phyloP scores from a whole-genome alignment of 2,329 filamentous ascomycete genomes.

The Pseudophaeomoniella oleicola region DNA sequence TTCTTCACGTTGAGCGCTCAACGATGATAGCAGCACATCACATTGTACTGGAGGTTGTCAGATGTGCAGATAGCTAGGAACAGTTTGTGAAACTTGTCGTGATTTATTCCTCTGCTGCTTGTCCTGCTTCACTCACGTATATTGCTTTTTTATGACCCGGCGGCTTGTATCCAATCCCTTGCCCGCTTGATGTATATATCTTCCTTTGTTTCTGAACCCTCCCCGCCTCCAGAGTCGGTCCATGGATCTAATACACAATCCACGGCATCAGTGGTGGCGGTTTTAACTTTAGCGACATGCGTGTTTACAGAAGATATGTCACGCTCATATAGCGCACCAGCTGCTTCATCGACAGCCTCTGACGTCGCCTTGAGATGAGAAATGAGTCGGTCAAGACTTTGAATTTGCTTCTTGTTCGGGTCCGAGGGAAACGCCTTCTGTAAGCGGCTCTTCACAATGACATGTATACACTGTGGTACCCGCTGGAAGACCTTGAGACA shows the following conservation, averaged over 20 bases:
- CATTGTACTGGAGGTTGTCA: too few relatives aligned
- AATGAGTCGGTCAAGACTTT: conserved; percentile 21
- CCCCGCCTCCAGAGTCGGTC: neutral
- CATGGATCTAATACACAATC: conserved; percentile 7
- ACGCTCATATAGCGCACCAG: conserved; percentile 28
- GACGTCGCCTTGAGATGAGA: conserved; percentile 21
- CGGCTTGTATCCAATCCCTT: conserved; percentile 14
- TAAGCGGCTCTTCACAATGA: conserved; percentile 25
- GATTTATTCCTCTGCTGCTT: too few relatives aligned
- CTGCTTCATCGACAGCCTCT: conserved; percentile 28
- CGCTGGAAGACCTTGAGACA: conserved; percentile 27
- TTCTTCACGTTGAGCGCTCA: too few relatives aligned
- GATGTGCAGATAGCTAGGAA: too few relatives aligned
- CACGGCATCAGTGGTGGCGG: conserved; percentile 10
- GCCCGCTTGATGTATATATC: conserved; percentile 17
- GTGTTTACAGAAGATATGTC: conserved; percentile 16
- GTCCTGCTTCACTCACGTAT: too few relatives aligned
- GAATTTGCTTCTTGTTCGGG: conserved; percentile 7
- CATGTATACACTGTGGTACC: conserved; percentile 26
- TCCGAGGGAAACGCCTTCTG: conserved; percentile 16
- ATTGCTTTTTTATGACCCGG: conserved; percentile 6
- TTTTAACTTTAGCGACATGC: conserved; percentile 11
- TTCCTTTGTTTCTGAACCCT: conserved; percentile 12
- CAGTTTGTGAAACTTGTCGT: too few relatives aligned
- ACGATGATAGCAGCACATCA: too few relatives aligned